Evolutionary conservation across 768 basidiomycete species (phyloP).

Genomic region (Tephrocybe sp.): DNA sequence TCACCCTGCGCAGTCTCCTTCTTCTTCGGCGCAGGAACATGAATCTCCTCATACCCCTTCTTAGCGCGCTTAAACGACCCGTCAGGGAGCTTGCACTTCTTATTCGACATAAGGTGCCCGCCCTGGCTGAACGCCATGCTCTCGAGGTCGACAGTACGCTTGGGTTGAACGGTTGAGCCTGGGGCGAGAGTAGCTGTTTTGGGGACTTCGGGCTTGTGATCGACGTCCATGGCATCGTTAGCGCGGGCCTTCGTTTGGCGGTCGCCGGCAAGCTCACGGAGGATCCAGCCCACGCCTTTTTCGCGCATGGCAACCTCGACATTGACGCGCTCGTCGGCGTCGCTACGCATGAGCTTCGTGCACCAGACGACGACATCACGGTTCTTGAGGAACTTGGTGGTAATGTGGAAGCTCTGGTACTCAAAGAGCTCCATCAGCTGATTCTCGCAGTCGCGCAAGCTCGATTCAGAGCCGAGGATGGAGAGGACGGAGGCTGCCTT

Average conservation of each 20-base stretch:
- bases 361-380: conserved; percentile 97
- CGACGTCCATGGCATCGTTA: conserved; percentile 82
- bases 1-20: conserved; percentile 62
- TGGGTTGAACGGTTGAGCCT: conserved; percentile 84
- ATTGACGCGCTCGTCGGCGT: conserved; percentile 86
- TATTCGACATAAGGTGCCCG: conserved; percentile 97
- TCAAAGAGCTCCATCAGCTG: conserved; percentile 96
- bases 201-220: conserved; percentile 61
- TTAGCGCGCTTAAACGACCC: conserved; percentile 96
- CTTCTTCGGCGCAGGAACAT: conserved; percentile 90
- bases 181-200: conserved; percentile 86
- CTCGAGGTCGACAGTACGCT: conserved; percentile 84
- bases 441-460: conserved; percentile 91
- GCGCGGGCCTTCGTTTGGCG: conserved; percentile 53
- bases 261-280: conserved; percentile 84
- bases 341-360: conserved; percentile 89
- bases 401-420: conserved; percentile 87
- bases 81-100: conserved; percentile 96
- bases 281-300: conserved; percentile 94
- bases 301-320: conserved; percentile 98
- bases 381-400: conserved; percentile 90
- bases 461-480: conserved; percentile 83
- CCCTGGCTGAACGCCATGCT: conserved; percentile 96
- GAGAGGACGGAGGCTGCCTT: conserved; percentile 84
- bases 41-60: conserved; percentile 98